Conservation (phyloP, 371 early-diverging fungal genomes). For the Thermomucor indicae-seudaticae region DNA sequence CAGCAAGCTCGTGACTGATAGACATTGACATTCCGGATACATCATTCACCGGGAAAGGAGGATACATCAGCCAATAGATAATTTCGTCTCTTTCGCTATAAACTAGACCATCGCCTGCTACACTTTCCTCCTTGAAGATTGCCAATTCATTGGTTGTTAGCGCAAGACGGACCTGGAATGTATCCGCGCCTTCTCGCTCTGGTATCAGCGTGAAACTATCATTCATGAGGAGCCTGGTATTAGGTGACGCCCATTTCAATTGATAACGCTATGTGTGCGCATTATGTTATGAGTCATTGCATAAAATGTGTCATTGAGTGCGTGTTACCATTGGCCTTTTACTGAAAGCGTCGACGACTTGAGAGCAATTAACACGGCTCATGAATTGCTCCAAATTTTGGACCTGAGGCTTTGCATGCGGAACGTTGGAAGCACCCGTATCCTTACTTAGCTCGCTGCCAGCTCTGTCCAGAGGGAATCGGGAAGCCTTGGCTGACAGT, state of each 20-base stretch:
- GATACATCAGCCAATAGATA: constrained; percentile 9
- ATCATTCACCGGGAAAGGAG: constrained; percentile 10
- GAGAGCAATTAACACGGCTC: constrained; percentile 18
- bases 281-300: background rate
- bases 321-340: constrained; percentile 21
- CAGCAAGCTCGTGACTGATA: constrained; percentile 13
- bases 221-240: constrained; percentile 11
- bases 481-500: too few species aligned
- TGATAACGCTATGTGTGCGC: constrained; percentile 15
- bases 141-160: constrained; percentile 8
- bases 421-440: too few species aligned
- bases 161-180: constrained; percentile 9
- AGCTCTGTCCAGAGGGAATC: too few species aligned
- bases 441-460: too few species aligned
- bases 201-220: constrained; percentile 3
- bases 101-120: too few species aligned
- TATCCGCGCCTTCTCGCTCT: background rate
- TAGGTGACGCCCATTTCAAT: constrained; percentile 8
- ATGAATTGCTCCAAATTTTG: background rate
- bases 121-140: constrained; percentile 11
- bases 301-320: too few species aligned
- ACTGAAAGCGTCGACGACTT: constrained; percentile 22
- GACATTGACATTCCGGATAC: constrained; percentile 13
- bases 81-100: too few species aligned
- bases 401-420: too few species aligned